phyloP scores from a whole-genome alignment of 495 filamentous ascomycete genomes.

The Symbiotaphrina buchneri region DNA sequence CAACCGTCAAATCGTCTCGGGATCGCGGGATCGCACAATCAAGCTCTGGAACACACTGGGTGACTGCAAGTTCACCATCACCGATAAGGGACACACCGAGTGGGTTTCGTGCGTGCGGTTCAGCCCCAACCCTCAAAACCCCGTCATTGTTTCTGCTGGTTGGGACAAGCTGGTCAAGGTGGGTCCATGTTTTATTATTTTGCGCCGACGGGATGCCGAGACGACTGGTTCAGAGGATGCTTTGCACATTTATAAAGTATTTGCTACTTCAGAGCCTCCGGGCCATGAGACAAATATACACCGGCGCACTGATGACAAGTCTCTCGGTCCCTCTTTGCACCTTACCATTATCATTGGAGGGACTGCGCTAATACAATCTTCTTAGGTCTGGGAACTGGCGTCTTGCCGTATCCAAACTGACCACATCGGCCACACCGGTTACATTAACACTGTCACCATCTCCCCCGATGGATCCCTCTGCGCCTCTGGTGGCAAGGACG shows the following conservation, averaged over 20 bases:
- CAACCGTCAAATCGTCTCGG: conserved; percentile 99
- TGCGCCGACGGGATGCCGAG: not conserved
- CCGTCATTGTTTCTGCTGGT: conserved; percentile 93
- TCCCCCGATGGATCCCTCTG: conserved; percentile 98
- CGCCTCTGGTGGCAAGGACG: conserved; percentile 98
- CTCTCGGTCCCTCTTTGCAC: conserved; percentile 9
- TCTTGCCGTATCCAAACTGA: conserved; percentile 99
- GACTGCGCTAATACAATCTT: conserved; percentile 5
- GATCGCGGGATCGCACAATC: conserved; percentile 92
- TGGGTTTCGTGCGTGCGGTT: conserved; percentile 99
- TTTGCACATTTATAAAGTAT: conserved; percentile 80
- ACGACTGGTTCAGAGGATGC: conserved; percentile 51
- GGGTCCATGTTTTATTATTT: conserved; percentile 16
- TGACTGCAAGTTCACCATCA: conserved; percentile 99
- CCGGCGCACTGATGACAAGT: conserved; percentile 60
- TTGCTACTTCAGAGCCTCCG: conserved; percentile 99
- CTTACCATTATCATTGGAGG: conserved; percentile 6
- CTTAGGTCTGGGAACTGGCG: conserved; percentile 95
- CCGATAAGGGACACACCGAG: conserved; percentile 98
- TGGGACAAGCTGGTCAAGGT: conserved; percentile 99
- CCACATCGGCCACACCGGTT: conserved; percentile 98
- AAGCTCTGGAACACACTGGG: conserved; percentile 99
- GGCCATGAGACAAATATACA: conserved; percentile 96
- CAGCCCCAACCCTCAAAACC: conserved; percentile 99
- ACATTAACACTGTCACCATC: conserved; percentile 99